A percentile compares a stretch with the other conserved stretches of the same genome.
Evolutionary conservation across 345 rosid species (phyloP).

Genomic region (Carallia brachiata): DNA sequence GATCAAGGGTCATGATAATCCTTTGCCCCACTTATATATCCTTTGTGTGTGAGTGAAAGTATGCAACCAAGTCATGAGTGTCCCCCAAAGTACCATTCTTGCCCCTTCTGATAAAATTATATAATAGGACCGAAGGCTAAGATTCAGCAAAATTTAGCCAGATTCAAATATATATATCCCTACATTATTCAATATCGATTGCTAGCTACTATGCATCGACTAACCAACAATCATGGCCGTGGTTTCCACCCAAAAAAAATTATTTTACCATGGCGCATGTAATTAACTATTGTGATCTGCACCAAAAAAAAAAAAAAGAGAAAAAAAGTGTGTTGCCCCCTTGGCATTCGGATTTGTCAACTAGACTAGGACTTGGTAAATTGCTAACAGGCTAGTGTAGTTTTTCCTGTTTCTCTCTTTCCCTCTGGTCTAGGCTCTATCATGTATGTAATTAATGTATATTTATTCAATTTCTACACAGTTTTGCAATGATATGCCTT

Average conservation of each 20-base stretch:
- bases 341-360: conserved; percentile 18
- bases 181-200: no score
- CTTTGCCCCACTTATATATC: neutral
- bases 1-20: conserved; percentile 13
- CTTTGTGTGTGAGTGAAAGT: neutral
- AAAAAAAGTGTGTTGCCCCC: neutral
- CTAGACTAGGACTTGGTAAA: conserved; percentile 15
- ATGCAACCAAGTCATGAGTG: neutral
- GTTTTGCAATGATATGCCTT: conserved; percentile 35
- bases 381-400: conserved; percentile 30
- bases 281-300: neutral
- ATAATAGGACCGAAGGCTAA: no score
- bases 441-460: conserved; percentile 38
- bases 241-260: neutral
- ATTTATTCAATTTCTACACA: conserved; percentile 33
- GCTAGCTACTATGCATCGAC: no score
- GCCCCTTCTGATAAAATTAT: neutral
- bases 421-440: neutral
- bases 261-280: conserved; percentile 14
- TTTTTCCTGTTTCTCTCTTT: neutral
- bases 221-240: conserved; percentile 12
- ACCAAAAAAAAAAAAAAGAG: neutral
- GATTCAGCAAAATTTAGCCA: no score
- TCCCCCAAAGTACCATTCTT: neutral
- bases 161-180: no score